Base-by-base conservation (phyloP, 225 moss, liverwort and hornwort genomes). In the Takakia lepidozioides region DNA sequence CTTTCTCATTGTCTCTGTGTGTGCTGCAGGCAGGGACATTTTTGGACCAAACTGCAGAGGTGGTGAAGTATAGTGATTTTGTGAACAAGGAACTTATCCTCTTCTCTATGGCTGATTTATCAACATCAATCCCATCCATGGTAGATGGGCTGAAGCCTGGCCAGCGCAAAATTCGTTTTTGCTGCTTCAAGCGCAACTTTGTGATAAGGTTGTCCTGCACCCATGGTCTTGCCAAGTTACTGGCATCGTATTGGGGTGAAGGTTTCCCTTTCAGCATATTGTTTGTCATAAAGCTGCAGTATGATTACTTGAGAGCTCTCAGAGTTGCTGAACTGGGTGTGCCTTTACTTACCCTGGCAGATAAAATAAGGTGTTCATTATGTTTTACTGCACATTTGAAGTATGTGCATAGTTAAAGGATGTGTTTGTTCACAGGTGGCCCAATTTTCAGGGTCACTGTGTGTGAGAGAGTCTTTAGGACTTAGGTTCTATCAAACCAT, bases 61-160 rank as follows among this genome's bases (percentile, higher is more conserved):
- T 74, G 23, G 91, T 98, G 57, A 98, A 87, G 29, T 98, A 91
- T 57, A 73, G 70, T n/a, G 98, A 98, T 52, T 98, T 98, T 28
- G 90, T 98, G n/a, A 98, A 98, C 43, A 98, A 87, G 78, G 98
- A 98, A 59, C 83, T 98, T 1, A 98, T 98, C 27, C 75, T 91
- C 41, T 98, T 98, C 46, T 91, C 98, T 1, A 85, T 98, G 48
- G 98, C 98, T 18, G 98, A 98, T 61, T 67, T 98, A 46, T 65
- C 98, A 5, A 72, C 91, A 58, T 98, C 98, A 1, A 91, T 91
- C 51, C 98, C 91, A 14, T 98, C 98, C 19, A 87, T 85, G 82
- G 78, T 91, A n/a, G 98, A 98, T 65, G 98, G 98, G n/a, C 72
- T 98, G 41, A 98, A 98, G 66, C 98, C 98, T n/a, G 91, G 98